A percentile compares a stretch with the other conserved stretches of the same genome.
These are phyloP conservation scores for Adansonia rubrostipa DNA, from an alignment of 441 rosid genomes.

Conservation along the genomic window DNA sequence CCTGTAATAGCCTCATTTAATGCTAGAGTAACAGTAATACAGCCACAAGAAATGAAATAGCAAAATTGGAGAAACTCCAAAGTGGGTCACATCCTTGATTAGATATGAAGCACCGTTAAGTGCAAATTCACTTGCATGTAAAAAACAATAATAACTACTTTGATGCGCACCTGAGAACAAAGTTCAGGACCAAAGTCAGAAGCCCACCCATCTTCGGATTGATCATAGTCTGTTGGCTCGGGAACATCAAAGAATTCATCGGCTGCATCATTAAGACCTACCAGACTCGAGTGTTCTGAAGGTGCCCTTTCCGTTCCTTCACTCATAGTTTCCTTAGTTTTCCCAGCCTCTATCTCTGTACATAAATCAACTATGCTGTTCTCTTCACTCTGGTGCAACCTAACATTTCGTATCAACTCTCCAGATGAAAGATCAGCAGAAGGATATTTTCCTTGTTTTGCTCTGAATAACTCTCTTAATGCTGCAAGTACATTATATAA, in stretches of 20 bases:
- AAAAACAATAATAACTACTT: conserved; percentile 17
- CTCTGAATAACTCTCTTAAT: conserved; percentile 75
- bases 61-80: background rate
- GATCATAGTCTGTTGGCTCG: conserved; percentile 74
- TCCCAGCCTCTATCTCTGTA: conserved; percentile 44
- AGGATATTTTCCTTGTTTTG: conserved; percentile 65
- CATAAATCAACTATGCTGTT: conserved; percentile 39
- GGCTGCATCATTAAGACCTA: conserved; percentile 73
- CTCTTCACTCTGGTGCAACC: conserved; percentile 50
- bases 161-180: conserved; percentile 61
- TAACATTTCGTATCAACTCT: conserved; percentile 57
- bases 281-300: conserved; percentile 85
- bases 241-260: conserved; percentile 96
- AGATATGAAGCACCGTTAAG: conserved; percentile 22
- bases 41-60: background rate
- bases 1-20: conserved; percentile 7
- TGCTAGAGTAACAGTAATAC: conserved; percentile 4
- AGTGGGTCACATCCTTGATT: background rate
- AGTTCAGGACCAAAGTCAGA: conserved; percentile 69
- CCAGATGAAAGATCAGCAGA: conserved; percentile 67
- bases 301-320: conserved; percentile 69
- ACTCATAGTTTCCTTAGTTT: conserved; percentile 42
- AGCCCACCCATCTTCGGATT: conserved; percentile 67
- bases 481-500: conserved; percentile 54
- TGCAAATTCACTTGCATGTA: conserved; percentile 20